Conservation (phyloP, 108 stramenopile genomes). For the Bacterosira constricta region DNA sequence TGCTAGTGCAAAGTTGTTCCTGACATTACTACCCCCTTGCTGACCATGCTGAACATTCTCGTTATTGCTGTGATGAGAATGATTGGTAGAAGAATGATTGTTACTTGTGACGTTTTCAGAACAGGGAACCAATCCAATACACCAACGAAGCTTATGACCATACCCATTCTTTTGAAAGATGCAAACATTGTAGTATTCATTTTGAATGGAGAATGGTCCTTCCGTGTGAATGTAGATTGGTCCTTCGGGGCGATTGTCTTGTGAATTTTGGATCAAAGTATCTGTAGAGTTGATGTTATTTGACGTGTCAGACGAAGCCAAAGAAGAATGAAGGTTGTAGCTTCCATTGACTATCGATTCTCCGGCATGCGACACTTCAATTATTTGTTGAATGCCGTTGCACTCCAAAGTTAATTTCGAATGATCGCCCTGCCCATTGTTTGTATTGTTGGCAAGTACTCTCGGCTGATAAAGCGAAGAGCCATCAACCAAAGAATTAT, state of each 20-base stretch:
- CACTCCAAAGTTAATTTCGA: too few relatives aligned
- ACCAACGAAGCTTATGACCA: conserved; percentile 28
- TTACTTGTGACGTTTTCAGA: background rate
- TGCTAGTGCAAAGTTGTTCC: conserved; percentile 12
- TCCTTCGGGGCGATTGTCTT: background rate
- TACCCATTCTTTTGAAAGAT: conserved; percentile 20
- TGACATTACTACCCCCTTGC: background rate
- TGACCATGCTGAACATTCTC: background rate
- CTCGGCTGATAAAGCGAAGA: too few relatives aligned
- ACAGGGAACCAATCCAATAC: conserved; percentile 19
- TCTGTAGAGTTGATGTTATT: too few relatives aligned
- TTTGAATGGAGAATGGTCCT: conserved; percentile 11
- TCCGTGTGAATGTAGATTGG: conserved; percentile 9
- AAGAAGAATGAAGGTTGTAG: background rate
- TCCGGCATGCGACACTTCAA: conserved; percentile 1
- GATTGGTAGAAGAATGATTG: background rate
- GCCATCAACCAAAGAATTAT: too few relatives aligned
- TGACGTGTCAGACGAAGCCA: too few relatives aligned
- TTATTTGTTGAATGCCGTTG: too few relatives aligned
- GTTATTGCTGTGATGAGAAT: background rate
- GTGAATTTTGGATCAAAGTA: too few relatives aligned
- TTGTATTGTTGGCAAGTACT: too few relatives aligned
- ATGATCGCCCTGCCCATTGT: too few relatives aligned
- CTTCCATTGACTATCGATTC: conserved; percentile 7
- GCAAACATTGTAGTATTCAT: conserved; percentile 7